Conservation (phyloP, 306 rosid species). For the Purshia tridentata region DNA sequence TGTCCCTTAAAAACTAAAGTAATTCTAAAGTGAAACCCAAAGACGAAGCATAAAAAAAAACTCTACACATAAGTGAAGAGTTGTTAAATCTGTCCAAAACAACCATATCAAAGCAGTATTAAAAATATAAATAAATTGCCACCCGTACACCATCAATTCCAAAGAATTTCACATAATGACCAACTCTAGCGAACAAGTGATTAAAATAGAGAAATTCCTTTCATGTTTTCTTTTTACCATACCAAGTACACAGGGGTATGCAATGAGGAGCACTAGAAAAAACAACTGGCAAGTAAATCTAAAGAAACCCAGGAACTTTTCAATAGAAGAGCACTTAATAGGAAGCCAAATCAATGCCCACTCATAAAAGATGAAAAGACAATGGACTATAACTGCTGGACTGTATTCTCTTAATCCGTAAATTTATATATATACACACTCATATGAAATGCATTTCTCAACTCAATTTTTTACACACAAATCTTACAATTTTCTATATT, state of each 20-base stretch:
- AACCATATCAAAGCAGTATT: too few relatives aligned
- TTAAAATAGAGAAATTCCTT: not conserved
- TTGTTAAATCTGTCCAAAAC: too few relatives aligned
- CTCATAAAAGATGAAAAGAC: not conserved
- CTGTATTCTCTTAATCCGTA: not conserved
- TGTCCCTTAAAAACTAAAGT: too few relatives aligned
- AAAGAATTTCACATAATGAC: too few relatives aligned
- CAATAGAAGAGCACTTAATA: not conserved
- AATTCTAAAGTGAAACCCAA: too few relatives aligned
- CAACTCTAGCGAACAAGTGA: too few relatives aligned
- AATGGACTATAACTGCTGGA: not conserved
- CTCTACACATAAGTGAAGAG: too few relatives aligned
- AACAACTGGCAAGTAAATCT: not conserved
- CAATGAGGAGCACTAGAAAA: not conserved
- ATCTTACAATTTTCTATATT: not conserved
- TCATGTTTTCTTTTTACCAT: not conserved
- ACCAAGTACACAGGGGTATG: not conserved
- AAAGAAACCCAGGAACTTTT: not conserved
- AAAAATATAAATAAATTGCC: too few relatives aligned
- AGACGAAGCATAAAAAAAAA: too few relatives aligned
- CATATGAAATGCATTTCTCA: constrained; percentile 6
- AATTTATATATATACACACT: too few relatives aligned
- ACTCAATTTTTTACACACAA: constrained; percentile 1
- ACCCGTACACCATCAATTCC: too few relatives aligned
- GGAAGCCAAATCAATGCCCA: not conserved